Percentiles rank a stretch among this genome's conserved stretches.
phyloP scores from a whole-genome alignment of 305 asterid species.

The Fraxinus nigra region DNA sequence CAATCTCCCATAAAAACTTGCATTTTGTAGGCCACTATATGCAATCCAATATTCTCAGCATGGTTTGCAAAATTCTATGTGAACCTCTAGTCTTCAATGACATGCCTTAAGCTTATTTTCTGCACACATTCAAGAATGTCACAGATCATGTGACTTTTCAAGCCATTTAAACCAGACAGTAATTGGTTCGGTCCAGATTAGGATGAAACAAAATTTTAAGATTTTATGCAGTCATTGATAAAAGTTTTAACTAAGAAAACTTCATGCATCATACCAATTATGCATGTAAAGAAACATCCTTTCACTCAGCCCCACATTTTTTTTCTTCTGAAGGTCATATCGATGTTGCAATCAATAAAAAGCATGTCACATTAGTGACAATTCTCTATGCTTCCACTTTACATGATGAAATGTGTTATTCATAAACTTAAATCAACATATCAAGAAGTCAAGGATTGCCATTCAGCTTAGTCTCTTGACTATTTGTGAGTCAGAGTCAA shows the following conservation, averaged over 20 bases:
- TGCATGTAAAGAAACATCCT: neutral
- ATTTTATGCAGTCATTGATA: neutral
- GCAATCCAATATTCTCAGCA: neutral
- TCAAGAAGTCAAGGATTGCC: neutral
- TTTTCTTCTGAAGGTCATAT: neutral
- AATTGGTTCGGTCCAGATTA: neutral
- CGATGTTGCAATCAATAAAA: neutral
- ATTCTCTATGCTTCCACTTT: neutral
- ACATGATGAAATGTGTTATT: neutral
- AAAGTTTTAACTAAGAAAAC: neutral
- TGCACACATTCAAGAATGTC: neutral
- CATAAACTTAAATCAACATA: neutral
- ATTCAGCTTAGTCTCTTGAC: neutral
- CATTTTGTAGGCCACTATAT: neutral
- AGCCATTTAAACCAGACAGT: neutral
- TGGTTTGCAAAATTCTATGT: neutral
- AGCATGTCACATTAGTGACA: neutral
- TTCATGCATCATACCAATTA: neutral
- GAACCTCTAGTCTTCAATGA: neutral
- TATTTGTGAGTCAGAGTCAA: neutral
- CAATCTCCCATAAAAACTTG: neutral
- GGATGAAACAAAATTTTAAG: neutral
- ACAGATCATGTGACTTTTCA: neutral
- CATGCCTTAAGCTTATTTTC: neutral
- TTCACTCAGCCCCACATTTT: neutral